A percentile compares a stretch with the other conserved stretches of the same genome.
phyloP scores from a whole-genome alignment of 805 yeast species.

The Hanseniaspora mollemarum region DNA sequence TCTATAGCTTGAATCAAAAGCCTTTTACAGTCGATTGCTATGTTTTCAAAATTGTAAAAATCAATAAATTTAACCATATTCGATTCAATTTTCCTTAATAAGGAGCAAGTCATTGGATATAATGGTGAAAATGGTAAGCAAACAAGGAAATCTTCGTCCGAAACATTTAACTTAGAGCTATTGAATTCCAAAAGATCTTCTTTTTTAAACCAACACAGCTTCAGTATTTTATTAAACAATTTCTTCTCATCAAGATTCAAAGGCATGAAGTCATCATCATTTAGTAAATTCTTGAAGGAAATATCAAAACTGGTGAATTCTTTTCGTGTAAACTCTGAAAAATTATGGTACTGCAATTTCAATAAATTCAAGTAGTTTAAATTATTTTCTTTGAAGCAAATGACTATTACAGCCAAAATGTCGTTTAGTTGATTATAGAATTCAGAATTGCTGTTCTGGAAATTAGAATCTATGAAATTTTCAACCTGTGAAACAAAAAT shows the following conservation, averaged over 20 bases:
- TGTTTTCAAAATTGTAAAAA: constrained; percentile 52
- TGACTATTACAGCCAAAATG: constrained; percentile 56
- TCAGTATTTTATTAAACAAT: constrained; percentile 52
- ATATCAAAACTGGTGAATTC: constrained; percentile 44
- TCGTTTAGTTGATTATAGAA: constrained; percentile 47
- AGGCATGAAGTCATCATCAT: constrained; percentile 83
- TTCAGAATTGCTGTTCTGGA: constrained; percentile 30
- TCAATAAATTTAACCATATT: constrained; percentile 55
- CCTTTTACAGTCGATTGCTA: constrained; percentile 32
- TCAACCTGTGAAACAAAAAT: constrained; percentile 51
- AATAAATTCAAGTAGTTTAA: constrained; percentile 51
- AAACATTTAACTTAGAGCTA: constrained; percentile 9
- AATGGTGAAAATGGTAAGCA: constrained; percentile 79
- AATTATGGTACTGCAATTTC: constrained; percentile 46
- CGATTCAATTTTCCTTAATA: constrained; percentile 52
- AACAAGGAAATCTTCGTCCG: constrained; percentile 39
- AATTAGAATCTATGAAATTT: constrained; percentile 35
- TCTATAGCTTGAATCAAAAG: constrained; percentile 51
- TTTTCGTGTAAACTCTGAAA: constrained; percentile 49
- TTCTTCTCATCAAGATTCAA: constrained; percentile 50
- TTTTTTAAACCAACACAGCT: constrained; percentile 58
- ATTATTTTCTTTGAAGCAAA: constrained; percentile 63
- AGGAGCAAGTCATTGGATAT: constrained; percentile 76
- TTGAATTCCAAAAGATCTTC: constrained; percentile 33
- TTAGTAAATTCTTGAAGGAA: constrained; percentile 52